Base-by-base conservation (phyloP, 2,329 filamentous ascomycete species). In the Pseudogymnoascus destructans region DNA sequence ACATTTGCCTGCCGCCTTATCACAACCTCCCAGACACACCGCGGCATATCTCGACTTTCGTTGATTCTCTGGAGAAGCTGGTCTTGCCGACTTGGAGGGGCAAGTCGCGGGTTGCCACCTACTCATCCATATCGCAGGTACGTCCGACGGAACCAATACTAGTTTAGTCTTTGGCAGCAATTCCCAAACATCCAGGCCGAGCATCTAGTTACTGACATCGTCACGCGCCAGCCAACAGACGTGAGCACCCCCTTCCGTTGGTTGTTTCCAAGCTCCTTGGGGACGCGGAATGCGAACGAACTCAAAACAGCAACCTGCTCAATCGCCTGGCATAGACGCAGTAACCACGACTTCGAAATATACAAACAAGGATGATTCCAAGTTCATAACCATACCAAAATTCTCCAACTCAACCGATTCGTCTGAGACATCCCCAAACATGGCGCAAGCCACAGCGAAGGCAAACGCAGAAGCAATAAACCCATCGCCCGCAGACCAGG, bases 301-400 rank as follows among this genome's bases (percentile, higher is more conserved):
- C 69, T 74, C 75, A 68, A 75, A 75, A 67, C 76, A 74, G 69
- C 70, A 75, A 69, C 74, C 75, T 65, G 66, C 71, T 59, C 74
- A 74, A 66, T 69, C 73, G 63, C 75, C 79, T 66, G 70, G 75
- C 63, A 80, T 79, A 60, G 76, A 80, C 57, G 74, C 73, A 27
- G 32, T 57, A 60, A 72, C 73, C 55, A 79, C 76, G 68, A 65
- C 70, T 59, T 80, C 78, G 15, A 84, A 82, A 66, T 84, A 84
- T 68, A 81, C 77, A 61, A 85, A 84, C 67, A 84, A 84, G 69
- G 81, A 86, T 73, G 82, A 82, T 60, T 84, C 81, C 61, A 85
- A 85, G 73, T 82, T 82, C 70, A 84, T 85, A 68, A 84, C 79
- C 42, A 77, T 84, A 11, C 80, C 81, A 27, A 84, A 84, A 69